Evolutionary conservation across 2,329 filamentous ascomycete genomes (phyloP), one percentile per base, ranked within the genome.

Genomic region (Karstenula rhodostoma): DNA sequence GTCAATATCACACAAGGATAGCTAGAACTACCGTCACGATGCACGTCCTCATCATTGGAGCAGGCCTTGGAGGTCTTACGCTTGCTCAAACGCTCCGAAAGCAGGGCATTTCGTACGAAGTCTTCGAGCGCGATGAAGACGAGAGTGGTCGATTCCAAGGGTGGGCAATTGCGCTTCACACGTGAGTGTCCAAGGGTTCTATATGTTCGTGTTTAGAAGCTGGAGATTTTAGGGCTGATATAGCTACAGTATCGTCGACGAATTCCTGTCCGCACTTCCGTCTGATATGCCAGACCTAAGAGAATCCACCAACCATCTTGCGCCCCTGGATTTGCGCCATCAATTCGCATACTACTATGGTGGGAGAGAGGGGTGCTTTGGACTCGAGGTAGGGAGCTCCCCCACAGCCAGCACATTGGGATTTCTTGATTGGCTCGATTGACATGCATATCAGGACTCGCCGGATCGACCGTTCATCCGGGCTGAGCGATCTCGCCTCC

Each of bases 81-180:
- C 61, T 73, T n/a, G 70, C 65, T 8, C 69, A 72, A 51, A 60
- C 56, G 23, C 63, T 72, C 13, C 59, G 58, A 10, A 69, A 66
- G 53, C 25, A 46, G 6, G 58, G 58, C n/a, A 67, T 67, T 27
- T 65, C 67, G 37, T 71, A 65, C 32, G 50, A 58, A 25, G 63
- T 72, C 35, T 70, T 63, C 59, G 70, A 72, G 56, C 66, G 67
- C 40, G 68, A 70, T 48, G n/a, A 43, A 8, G 57, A 67, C 27
- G 43, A 62, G 4, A 44, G 52, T 2, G 49, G 56, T 42, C 60
- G 61, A 27, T 64, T 57, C 22, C 55, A 63, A 23, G 70, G 70
- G 15, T 71, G 68, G 70, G 68, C 64, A 1, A 63, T 72, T 35
- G 56, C 56, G 7, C 58, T 63, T 9, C 35, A 60, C 29, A 33